phyloP scores from a whole-genome alignment of 371 early-diverging fungal genomes.

The Rhizomucor pusillus region DNA sequence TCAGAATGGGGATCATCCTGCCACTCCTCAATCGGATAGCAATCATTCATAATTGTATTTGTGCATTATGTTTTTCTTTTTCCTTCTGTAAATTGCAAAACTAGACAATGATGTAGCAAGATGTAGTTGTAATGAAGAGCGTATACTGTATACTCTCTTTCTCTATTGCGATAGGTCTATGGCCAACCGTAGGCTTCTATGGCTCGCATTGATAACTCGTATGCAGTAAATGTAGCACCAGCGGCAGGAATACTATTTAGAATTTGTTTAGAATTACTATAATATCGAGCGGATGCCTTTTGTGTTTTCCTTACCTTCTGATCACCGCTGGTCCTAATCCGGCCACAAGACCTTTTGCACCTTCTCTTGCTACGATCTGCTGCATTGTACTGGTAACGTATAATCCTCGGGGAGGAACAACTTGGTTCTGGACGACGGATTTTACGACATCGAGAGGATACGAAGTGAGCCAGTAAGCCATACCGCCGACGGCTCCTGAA shows the following conservation, averaged over 20 bases:
- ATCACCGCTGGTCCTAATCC: conserved; percentile 61
- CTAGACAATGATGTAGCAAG: too few relatives aligned
- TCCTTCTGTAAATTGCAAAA: conserved; percentile 1
- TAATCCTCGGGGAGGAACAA: conserved; percentile 59
- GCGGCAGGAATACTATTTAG: conserved; percentile 64
- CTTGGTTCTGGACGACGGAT: conserved; percentile 67
- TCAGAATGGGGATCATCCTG: conserved; percentile 4
- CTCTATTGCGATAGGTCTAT: conserved; percentile 5
- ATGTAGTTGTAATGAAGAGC: too few relatives aligned
- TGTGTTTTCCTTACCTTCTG: conserved; percentile 26
- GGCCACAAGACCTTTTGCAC: conserved; percentile 55
- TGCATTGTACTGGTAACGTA: conserved; percentile 53
- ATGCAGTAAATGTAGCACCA: conserved; percentile 77
- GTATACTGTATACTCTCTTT: conserved; percentile 1
- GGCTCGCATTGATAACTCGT: conserved; percentile 65
- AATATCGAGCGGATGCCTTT: conserved; percentile 3
- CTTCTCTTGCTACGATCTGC: conserved; percentile 54
- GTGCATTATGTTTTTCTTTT: background rate
- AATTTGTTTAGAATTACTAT: conserved; percentile 1
- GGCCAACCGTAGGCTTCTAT: conserved; percentile 26
- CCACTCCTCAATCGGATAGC: too few relatives aligned
- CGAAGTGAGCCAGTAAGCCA: conserved; percentile 78
- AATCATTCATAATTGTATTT: background rate
- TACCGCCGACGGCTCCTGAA: conserved; percentile 75
- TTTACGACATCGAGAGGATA: conserved; percentile 87